A percentile compares a stretch with the other conserved stretches of the same genome.
These are phyloP conservation scores for Colletotrichum trifolii DNA, from an alignment of 2,329 filamentous ascomycete genomes.

Conservation along the genomic window DNA sequence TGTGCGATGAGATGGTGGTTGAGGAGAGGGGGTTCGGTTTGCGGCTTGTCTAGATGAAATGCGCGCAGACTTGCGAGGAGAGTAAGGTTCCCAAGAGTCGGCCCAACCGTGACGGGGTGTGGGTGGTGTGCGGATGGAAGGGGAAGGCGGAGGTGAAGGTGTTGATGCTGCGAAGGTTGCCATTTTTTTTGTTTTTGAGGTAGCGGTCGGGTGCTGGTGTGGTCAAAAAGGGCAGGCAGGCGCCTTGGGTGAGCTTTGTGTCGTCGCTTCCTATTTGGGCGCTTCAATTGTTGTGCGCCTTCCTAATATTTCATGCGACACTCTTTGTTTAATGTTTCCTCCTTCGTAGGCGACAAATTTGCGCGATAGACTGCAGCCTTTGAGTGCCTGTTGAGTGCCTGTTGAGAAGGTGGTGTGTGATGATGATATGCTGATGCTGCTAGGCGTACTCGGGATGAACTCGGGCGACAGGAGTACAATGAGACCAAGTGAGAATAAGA, in stretches of 20 bases:
- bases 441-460: conserved; percentile 3
- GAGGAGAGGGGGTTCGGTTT: conserved; percentile 68
- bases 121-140: conserved; percentile 71
- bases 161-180: conserved; percentile 57
- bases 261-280: conserved; percentile 21
- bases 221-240: conserved; percentile 18
- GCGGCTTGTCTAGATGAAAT: conserved; percentile 66
- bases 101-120: conserved; percentile 75
- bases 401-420: not conserved
- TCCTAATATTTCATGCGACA: too few relatives aligned
- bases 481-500: conserved; percentile 1
- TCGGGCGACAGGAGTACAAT: conserved; percentile 19
- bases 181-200: conserved; percentile 19
- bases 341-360: too few relatives aligned
- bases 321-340: too few relatives aligned
- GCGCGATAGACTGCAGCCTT: too few relatives aligned
- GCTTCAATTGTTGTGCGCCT: too few relatives aligned
- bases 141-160: conserved; percentile 67
- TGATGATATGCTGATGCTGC: not conserved
- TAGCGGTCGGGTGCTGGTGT: not conserved
- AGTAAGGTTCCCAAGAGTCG: conserved; percentile 79
- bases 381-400: too few relatives aligned
- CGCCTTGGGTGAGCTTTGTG: conserved; percentile 10
- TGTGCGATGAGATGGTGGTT: conserved; percentile 47
- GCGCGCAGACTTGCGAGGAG: conserved; percentile 75